These are phyloP conservation scores for Polygonum aviculare DNA, from an alignment of 148 eudicot genomes.

Conservation along the genomic window DNA sequence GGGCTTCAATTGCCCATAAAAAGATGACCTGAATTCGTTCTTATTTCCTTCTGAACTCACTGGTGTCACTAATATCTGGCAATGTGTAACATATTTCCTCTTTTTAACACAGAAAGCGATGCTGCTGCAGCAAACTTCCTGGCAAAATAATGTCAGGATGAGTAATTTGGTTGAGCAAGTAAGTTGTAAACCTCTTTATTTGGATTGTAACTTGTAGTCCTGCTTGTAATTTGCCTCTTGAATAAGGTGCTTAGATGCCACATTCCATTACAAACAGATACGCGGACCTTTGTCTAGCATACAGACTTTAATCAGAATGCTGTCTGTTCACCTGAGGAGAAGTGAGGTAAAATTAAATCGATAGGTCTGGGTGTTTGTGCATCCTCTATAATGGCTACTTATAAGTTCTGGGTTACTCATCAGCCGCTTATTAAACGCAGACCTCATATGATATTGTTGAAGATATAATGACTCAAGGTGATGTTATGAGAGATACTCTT, in stretches of 20 bases:
- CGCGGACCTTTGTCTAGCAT: constrained; percentile 91
- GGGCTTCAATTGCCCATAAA: background rate
- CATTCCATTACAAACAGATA: constrained; percentile 46
- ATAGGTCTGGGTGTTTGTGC: constrained; percentile 9
- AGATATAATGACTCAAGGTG: constrained; percentile 80
- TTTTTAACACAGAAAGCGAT: constrained; percentile 59
- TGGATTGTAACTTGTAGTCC: background rate
- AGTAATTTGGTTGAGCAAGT: constrained; percentile 88
- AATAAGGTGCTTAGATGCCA: constrained; percentile 10
- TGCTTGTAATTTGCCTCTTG: background rate
- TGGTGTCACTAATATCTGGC: background rate
- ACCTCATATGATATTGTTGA: constrained; percentile 76
- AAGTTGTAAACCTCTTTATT: constrained; percentile 22
- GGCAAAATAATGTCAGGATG: constrained; percentile 96
- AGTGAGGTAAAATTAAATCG: constrained; percentile 48
- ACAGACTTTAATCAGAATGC: constrained; percentile 67
- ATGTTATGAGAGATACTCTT: constrained; percentile 65
- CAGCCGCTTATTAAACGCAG: constrained; percentile 28
- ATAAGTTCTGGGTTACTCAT: background rate
- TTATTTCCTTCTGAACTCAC: background rate
- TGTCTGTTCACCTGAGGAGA: constrained; percentile 56
- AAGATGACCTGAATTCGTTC: background rate
- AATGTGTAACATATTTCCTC: constrained; percentile 3
- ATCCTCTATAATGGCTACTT: background rate
- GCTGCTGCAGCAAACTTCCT: constrained; percentile 89